Evolutionary conservation across 306 rosid species (phyloP).

Genomic region (Lathyrus tuberosus): DNA sequence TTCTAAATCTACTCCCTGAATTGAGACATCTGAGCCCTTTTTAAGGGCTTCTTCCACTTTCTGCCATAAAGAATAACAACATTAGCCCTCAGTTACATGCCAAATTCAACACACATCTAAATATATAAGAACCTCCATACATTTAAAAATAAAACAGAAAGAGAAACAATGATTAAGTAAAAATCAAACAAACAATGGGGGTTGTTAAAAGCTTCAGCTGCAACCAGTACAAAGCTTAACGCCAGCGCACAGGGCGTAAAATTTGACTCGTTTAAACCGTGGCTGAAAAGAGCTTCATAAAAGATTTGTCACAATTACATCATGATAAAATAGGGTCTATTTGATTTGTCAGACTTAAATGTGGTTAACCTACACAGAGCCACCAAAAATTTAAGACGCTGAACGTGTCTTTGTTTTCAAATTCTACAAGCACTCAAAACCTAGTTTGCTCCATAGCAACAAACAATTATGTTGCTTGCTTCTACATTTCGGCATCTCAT

Average conservation of each 20-base stretch:
- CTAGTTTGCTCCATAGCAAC: constrained; percentile 51
- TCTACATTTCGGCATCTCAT: neutral
- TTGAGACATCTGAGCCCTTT: constrained; percentile 61
- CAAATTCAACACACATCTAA: constrained; percentile 30
- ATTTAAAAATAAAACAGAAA: neutral
- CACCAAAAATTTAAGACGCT: neutral
- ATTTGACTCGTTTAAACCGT: too few relatives aligned
- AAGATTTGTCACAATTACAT: too few relatives aligned
- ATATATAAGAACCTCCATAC: neutral
- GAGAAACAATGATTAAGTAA: constrained; percentile 19
- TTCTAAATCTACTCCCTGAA: constrained; percentile 69
- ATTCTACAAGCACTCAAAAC: neutral
- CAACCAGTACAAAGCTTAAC: constrained; percentile 10
- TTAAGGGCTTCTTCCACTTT: constrained; percentile 88
- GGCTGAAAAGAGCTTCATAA: too few relatives aligned
- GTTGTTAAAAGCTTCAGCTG: constrained; percentile 6
- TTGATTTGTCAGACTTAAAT: too few relatives aligned
- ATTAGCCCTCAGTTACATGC: constrained; percentile 15
- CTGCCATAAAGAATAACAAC: constrained; percentile 54
- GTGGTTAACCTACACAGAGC: too few relatives aligned
- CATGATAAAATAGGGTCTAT: too few relatives aligned
- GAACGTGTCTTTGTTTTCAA: neutral
- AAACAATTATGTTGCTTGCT: neutral
- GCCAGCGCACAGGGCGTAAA: too few relatives aligned
- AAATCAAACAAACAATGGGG: constrained; percentile 11